Percentiles rank a stretch among this genome's conserved stretches.
phyloP scores from a whole-genome alignment of 2,329 filamentous ascomycete genomes.

The Phyllosticta citrichinensis region DNA sequence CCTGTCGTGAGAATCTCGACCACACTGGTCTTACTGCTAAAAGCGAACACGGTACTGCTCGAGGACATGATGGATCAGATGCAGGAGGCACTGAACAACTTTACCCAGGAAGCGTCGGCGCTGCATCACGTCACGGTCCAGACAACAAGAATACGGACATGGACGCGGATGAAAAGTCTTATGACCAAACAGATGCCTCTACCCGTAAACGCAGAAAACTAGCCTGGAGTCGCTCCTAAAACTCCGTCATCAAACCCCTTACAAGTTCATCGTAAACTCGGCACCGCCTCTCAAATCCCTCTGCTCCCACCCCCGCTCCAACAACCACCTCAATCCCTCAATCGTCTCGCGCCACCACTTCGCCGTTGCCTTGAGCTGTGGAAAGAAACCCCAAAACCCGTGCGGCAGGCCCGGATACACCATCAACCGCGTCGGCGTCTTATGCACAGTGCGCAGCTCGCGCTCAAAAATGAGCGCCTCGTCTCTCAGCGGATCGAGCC shows the following conservation, averaged over 20 bases:
- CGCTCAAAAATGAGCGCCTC: constrained; percentile 45
- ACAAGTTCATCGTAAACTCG: neutral
- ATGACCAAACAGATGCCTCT: neutral
- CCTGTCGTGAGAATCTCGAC: neutral
- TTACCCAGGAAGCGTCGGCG: neutral
- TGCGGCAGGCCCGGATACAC: constrained; percentile 35
- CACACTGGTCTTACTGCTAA: neutral
- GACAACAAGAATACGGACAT: neutral
- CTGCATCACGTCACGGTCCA: neutral
- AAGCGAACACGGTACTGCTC: neutral
- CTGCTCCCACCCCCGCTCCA: neutral
- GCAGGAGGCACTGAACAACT: too few species aligned
- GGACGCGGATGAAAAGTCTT: neutral
- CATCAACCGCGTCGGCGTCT: constrained; percentile 35
- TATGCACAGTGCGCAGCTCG: constrained; percentile 34
- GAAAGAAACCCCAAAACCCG: constrained; percentile 28
- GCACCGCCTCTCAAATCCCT: neutral
- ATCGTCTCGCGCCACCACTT: constrained; percentile 8
- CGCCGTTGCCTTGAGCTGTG: constrained; percentile 18
- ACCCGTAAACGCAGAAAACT: neutral
- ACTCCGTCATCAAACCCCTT: neutral
- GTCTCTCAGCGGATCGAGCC: constrained; percentile 41
- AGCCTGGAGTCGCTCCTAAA: neutral
- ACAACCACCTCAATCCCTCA: constrained; percentile 2
- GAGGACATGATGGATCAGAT: neutral